phyloP scores from a whole-genome alignment of 108 stramenopile genomes.

The Pseudonitzschia delicatissima region DNA sequence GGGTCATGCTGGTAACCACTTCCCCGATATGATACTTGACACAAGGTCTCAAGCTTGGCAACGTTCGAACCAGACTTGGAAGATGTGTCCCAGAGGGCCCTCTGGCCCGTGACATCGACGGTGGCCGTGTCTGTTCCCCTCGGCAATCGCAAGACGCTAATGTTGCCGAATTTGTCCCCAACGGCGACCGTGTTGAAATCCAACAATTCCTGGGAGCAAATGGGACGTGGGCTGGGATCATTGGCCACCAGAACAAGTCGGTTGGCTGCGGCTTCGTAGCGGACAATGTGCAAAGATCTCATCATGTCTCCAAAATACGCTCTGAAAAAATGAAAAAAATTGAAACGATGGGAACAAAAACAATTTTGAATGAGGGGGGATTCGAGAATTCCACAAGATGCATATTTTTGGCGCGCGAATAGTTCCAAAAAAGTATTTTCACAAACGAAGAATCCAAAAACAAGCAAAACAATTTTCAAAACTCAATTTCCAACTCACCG shows the following conservation, averaged over 20 bases:
- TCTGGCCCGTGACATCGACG: slow-evolving; percentile 68
- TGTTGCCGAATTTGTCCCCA: slow-evolving; percentile 96
- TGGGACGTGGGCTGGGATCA: slow-evolving; percentile 84
- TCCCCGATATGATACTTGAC: slow-evolving; percentile 89
- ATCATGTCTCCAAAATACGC: slow-evolving; percentile 89
- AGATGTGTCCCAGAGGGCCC: background rate
- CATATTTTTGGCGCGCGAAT: no score
- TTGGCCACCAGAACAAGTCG: slow-evolving; percentile 85
- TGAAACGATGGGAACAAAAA: background rate
- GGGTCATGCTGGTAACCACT: slow-evolving; percentile 90
- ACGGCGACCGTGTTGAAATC: slow-evolving; percentile 97
- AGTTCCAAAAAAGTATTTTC: no score
- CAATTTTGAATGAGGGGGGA: no score
- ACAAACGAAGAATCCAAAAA: background rate
- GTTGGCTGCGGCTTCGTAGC: slow-evolving; percentile 86
- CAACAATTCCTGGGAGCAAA: slow-evolving; percentile 86
- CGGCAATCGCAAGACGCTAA: slow-evolving; percentile 88
- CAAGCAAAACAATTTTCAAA: background rate
- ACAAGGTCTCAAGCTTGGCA: slow-evolving; percentile 86
- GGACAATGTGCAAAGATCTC: slow-evolving; percentile 88
- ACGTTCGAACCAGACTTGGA: background rate
- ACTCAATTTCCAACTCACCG: slow-evolving; percentile 29
- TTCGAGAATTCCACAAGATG: no score
- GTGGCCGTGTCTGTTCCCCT: slow-evolving; percentile 72
- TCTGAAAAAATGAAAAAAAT: background rate